Evolutionary conservation across 768 basidiomycete genomes (phyloP).

Genomic region (Daedalea quercina): DNA sequence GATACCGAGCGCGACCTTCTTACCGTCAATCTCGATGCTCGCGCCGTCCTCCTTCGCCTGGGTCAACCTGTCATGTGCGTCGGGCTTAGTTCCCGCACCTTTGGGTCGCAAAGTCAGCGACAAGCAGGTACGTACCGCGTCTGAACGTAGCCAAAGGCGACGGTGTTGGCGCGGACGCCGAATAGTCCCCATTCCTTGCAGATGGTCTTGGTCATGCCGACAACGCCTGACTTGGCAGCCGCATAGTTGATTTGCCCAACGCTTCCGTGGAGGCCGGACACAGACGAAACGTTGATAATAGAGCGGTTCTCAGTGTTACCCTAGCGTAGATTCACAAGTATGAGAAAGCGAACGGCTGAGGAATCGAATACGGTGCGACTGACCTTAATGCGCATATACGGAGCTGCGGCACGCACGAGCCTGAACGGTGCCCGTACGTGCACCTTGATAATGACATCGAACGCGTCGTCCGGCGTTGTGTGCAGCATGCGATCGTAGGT

Average conservation of each 20-base stretch:
- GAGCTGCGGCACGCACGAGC: constrained; percentile 77
- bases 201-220: constrained; percentile 80
- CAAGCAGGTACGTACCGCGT: constrained; percentile 45
- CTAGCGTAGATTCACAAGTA: background rate
- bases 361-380: constrained; percentile 4
- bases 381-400: constrained; percentile 76
- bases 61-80: constrained; percentile 43
- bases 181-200: constrained; percentile 85
- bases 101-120: background rate
- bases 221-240: constrained; percentile 70
- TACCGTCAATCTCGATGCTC: constrained; percentile 73
- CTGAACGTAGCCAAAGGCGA: constrained; percentile 73
- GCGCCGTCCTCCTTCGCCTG: constrained; percentile 73
- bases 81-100: background rate
- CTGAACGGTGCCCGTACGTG: constrained; percentile 86
- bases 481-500: constrained; percentile 86
- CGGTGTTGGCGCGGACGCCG: constrained; percentile 75
- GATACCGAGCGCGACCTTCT: constrained; percentile 79
- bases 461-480: constrained; percentile 78
- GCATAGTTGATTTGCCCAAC: constrained; percentile 84
- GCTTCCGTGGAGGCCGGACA: constrained; percentile 79
- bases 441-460: constrained; percentile 75
- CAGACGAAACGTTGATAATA: constrained; percentile 78
- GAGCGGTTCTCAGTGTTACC: constrained; percentile 63
- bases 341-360: background rate